Base-by-base conservation (phyloP, 495 filamentous ascomycete genomes). In the Viridothelium virens region DNA sequence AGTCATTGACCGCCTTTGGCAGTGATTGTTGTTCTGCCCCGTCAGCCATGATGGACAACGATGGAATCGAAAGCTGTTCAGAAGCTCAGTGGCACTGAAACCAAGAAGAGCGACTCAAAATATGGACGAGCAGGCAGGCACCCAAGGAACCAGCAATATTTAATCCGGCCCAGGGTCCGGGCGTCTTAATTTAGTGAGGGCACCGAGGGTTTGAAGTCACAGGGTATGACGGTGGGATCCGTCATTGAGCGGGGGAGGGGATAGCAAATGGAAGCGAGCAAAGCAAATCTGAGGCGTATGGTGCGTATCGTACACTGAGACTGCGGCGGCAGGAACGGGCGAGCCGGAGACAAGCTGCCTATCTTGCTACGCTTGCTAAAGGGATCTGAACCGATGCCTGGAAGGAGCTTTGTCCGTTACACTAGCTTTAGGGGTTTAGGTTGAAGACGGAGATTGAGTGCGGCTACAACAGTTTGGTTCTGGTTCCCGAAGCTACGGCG, bases 401-500 rank as follows among this genome's bases (percentile, higher is more conserved):
- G 41, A 14, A 44, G 6, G 41, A 14, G 6, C 7, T 59, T 59
- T 2, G 31, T 36, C 31, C 31, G 31, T 18, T 5, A 36, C 31
- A 36, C 53, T 59, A 59, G 31, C 53, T 3, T 34, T 59, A 25
- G 25, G 25, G 25, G 25, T 25, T 25, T 25, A 25, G 25, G 36
- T 59, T 31, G 53, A 33, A 14, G 53, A 33, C 53, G 31, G 53
- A 59, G 53, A 34, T 59, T 59, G 14, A 59, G 33, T 59, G 53
- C 53, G 31, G 36, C 25, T 33, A 14, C 31, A 7, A 33, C 31
- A 4, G 6, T 7, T 10, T 36, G 5, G 53, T 11, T 31, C 18
- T 18, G 11, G 53, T 59, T 59, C 53, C 53, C 36, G 48, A 31
- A 59, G 53, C 53, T 59, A 59, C 31, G 25, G n/a, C 53, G 36